Percentiles rank a stretch among this genome's conserved stretches.
phyloP scores from a whole-genome alignment of 345 rosid species.

The Arabidopsis suecica region DNA sequence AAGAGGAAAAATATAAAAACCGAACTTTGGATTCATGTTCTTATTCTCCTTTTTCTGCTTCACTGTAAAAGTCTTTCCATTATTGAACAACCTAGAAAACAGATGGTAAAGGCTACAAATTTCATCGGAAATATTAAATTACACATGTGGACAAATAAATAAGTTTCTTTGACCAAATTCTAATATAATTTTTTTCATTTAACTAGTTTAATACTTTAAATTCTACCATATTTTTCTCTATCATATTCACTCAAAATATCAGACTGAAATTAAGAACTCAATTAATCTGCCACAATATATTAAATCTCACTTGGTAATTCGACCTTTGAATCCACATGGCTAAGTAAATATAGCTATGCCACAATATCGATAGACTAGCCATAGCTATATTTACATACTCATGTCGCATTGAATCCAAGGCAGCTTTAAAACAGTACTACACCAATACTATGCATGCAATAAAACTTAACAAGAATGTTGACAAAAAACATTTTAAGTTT shows the following conservation, averaged over 20 bases:
- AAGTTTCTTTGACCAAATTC: background rate
- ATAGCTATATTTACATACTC: background rate
- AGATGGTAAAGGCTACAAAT: constrained; percentile 19
- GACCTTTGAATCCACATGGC: too few relatives aligned
- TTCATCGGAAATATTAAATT: background rate
- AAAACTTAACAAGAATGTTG: background rate
- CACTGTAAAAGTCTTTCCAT: constrained; percentile 37
- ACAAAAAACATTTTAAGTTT: background rate
- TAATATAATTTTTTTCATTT: background rate
- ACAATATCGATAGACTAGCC: background rate
- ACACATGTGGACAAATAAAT: background rate
- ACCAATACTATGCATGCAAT: background rate
- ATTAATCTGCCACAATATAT: background rate
- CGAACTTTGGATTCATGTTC: constrained; percentile 35
- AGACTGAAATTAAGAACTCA: background rate
- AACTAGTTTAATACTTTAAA: background rate
- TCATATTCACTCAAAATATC: background rate
- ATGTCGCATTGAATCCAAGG: background rate
- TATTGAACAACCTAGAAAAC: constrained; percentile 27
- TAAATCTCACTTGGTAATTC: background rate
- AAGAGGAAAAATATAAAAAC: constrained; percentile 3
- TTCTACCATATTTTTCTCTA: background rate
- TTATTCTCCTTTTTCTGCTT: constrained; percentile 30
- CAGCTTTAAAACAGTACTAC: background rate
- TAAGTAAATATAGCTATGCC: too few relatives aligned